Conservation (phyloP, 1,284 basidiomycete species). For the Ganoderma meredithae region DNA sequence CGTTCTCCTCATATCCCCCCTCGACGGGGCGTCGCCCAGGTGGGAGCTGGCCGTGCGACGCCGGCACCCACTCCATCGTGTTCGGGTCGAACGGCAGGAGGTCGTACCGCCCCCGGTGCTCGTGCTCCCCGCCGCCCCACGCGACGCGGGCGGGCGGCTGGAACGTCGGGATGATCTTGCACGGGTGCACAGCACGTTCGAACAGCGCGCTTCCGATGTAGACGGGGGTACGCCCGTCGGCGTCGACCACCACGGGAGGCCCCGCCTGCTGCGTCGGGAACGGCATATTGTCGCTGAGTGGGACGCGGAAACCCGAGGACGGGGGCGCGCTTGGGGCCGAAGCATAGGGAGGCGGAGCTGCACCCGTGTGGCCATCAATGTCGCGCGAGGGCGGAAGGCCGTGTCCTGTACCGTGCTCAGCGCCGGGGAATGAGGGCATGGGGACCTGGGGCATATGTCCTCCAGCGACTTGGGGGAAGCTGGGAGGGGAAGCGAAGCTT, state of each 20-base stretch:
- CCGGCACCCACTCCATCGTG: conserved; percentile 75
- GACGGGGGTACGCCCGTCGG: conserved; percentile 61
- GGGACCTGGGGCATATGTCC: background rate
- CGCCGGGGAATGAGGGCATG: conserved; percentile 23
- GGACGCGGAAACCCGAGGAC: conserved; percentile 69
- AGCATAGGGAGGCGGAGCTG: conserved; percentile 20
- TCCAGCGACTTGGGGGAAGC: conserved; percentile 2
- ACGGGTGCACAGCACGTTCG: conserved; percentile 73
- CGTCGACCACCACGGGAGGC: conserved; percentile 57
- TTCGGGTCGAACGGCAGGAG: conserved; percentile 69
- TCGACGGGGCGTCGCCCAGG: conserved; percentile 48
- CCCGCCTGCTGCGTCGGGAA: conserved; percentile 59
- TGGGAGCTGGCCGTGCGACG: conserved; percentile 67
- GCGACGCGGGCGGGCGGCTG: conserved; percentile 60
- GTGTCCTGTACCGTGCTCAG: conserved; percentile 23
- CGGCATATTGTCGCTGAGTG: conserved; percentile 51
- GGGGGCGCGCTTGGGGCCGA: conserved; percentile 39
- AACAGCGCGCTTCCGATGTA: conserved; percentile 78
- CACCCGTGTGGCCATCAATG: conserved; percentile 8
- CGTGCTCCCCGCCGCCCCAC: conserved; percentile 66
- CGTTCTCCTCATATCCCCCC: conserved; percentile 51
- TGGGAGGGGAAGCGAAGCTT: background rate
- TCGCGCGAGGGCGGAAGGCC: conserved; percentile 10
- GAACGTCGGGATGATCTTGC: conserved; percentile 75
- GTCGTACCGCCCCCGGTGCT: conserved; percentile 71